Evolutionary conservation across 495 filamentous ascomycete species (phyloP), one percentile per base, ranked within the genome.

Genomic region (Chaetomium fimeti): DNA sequence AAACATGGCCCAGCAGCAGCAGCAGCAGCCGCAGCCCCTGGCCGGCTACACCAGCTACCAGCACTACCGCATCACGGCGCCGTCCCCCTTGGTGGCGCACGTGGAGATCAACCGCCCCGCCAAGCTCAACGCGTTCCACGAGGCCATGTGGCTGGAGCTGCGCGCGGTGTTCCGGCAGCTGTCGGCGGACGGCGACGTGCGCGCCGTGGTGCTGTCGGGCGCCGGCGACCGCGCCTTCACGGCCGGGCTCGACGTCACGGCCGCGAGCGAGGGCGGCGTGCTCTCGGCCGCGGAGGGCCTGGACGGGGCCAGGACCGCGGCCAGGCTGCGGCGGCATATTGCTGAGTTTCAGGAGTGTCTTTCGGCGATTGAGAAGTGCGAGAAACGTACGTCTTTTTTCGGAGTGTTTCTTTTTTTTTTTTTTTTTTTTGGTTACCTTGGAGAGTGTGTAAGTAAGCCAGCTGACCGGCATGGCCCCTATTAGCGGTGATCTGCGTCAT

Each of bases 61-160:
- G 63, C 81, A 93, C 81, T 98, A 94, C 84, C 85, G 86, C 61
- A 79, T 97, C 66, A 83, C 83, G 24, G 88, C 88, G 61, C 91
- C 92, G 0, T 67, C 74, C 16, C 79, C 88, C 61, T 86, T 86
- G 78, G 91, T 97, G 45, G 91, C 90, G 12, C 91, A 96, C 74
- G 92, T 98, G 57, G 89, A 97, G 74, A 97, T 96, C 79, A 93
- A 96, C 80, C 86, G 94, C 9, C 86, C 93, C 1, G 76, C 86
- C 57, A 97, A 97, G 79, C 79, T 97, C 73, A 98, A 98, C 76
- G 87, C 94, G 61, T 98, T 97, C 76, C 79, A 85, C 65, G 88
- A 92, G 77, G 80, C 88, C 51, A 97, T 97, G 91, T 98, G 93
- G 92, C 78, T 87, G 51, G 91, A 96, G 79, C 76, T 97, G 60